A percentile compares a stretch with the other conserved stretches of the same genome.
These are phyloP conservation scores for Ceratocystis alfenasii DNA, from an alignment of 2,329 filamentous ascomycete species.

Conservation along the genomic window DNA sequence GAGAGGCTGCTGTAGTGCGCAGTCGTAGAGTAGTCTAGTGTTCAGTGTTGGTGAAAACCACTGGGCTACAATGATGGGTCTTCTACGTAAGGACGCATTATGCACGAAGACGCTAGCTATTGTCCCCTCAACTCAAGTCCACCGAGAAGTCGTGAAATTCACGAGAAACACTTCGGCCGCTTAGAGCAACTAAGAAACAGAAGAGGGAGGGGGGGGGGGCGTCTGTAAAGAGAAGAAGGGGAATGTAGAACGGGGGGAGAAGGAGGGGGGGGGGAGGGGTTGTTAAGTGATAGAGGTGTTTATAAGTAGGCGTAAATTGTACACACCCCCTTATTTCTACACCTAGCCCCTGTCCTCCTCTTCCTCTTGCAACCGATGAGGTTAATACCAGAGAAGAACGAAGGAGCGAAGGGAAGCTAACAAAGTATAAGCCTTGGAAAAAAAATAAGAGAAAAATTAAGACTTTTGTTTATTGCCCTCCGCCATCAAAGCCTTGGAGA, in stretches of 20 bases:
- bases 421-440: neutral
- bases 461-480: neutral
- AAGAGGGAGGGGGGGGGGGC: neutral
- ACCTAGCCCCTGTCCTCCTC: neutral
- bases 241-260: neutral
- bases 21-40: neutral
- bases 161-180: neutral
- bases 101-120: neutral
- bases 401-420: constrained; percentile 2
- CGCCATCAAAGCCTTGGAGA: constrained; percentile 3
- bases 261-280: neutral
- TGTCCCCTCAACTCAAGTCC: neutral
- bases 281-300: neutral
- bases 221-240: neutral
- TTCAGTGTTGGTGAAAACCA: no score
- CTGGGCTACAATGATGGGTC: no score
- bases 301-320: neutral
- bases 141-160: neutral
- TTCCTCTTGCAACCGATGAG: neutral
- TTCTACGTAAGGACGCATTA: neutral
- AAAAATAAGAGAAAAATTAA: constrained; percentile 5
- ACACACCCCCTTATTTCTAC: neutral
- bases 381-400: neutral
- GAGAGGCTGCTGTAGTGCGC: neutral
- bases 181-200: neutral